Percentiles rank a stretch among this genome's conserved stretches.
phyloP scores from a whole-genome alignment of 768 basidiomycete genomes.

The Coprinellus micaceus region DNA sequence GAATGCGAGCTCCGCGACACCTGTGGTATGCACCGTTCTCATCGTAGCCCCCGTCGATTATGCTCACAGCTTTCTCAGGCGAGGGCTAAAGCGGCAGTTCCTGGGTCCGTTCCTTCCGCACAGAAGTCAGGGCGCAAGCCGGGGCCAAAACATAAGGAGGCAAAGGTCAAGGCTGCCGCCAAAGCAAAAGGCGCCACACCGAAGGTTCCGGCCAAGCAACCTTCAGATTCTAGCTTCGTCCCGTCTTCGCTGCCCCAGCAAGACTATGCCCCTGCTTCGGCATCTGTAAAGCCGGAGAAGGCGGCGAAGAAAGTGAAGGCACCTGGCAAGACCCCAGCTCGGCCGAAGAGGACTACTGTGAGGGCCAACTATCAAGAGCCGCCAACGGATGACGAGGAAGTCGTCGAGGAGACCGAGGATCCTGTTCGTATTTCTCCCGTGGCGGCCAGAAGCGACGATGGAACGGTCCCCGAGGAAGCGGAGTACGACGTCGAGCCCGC shows the following conservation, averaged over 20 bases:
- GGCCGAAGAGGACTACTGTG: neutral
- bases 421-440: neutral
- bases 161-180: neutral
- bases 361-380: neutral
- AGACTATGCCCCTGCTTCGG: conserved; percentile 23
- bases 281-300: conserved; percentile 5
- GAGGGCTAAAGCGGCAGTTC: neutral
- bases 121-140: conserved; percentile 1
- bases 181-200: conserved; percentile 4
- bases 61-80: neutral
- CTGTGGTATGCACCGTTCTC: neutral
- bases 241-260: conserved; percentile 63
- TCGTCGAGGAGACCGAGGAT: conserved; percentile 26
- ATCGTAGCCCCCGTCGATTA: too few species aligned
- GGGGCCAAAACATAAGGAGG: neutral
- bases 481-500: neutral
- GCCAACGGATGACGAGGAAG: conserved; percentile 29
- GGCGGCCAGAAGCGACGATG: neutral
- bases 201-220: conserved; percentile 12
- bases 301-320: neutral
- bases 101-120: neutral
- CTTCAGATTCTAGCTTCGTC: conserved; percentile 37
- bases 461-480: neutral
- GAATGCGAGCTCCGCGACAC: neutral
- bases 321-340: neutral